phyloP scores from a whole-genome alignment of 345 rosid genomes.

The Rhodamnia argentea region DNA sequence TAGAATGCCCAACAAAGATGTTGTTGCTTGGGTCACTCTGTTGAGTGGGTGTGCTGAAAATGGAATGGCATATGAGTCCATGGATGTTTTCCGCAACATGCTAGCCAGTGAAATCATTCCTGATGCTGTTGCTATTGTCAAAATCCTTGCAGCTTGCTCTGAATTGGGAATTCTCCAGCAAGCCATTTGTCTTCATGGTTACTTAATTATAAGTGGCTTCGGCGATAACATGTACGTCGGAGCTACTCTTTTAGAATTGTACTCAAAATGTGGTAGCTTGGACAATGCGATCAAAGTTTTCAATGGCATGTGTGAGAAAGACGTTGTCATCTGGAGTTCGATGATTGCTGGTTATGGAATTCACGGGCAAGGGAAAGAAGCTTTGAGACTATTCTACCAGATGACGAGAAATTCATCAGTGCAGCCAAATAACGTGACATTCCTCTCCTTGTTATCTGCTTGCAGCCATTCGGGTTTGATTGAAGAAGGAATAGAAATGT shows the following conservation, averaged over 20 bases:
- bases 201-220: constrained; percentile 35
- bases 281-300: constrained; percentile 25
- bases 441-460: constrained; percentile 39
- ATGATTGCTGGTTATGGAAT: constrained; percentile 49
- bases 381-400: constrained; percentile 23
- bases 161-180: constrained; percentile 38
- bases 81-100: constrained; percentile 29
- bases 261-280: constrained; percentile 49
- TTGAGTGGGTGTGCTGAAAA: constrained; percentile 41
- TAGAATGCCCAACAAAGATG: constrained; percentile 39
- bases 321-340: constrained; percentile 44
- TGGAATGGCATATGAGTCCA: constrained; percentile 33
- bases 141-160: constrained; percentile 40
- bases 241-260: constrained; percentile 45
- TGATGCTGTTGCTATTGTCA: constrained; percentile 53
- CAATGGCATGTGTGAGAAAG: constrained; percentile 23
- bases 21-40: constrained; percentile 49
- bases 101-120: constrained; percentile 20
- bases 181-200: constrained; percentile 41
- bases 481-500: constrained; percentile 29
- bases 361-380: constrained; percentile 37
- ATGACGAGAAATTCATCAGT: constrained; percentile 26
- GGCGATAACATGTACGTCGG: constrained; percentile 20
- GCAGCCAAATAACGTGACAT: constrained; percentile 44
- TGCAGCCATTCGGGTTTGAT: constrained; percentile 57